These are phyloP conservation scores for Astragalus membranaceus DNA, from an alignment of 306 rosid species.

Conservation along the genomic window DNA sequence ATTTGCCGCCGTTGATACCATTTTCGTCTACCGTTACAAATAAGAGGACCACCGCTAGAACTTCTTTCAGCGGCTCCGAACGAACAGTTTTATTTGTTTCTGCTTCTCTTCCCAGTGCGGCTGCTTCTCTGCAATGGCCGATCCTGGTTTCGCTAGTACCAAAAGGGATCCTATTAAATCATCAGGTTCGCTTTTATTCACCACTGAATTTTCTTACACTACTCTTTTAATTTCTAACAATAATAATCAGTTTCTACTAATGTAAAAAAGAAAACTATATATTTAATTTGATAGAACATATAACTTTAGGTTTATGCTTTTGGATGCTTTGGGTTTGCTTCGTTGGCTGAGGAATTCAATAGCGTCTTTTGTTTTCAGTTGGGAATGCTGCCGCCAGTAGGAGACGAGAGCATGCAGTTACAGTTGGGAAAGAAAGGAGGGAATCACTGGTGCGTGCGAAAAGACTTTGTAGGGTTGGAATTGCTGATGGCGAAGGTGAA, in stretches of 20 bases:
- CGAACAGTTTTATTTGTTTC: neutral
- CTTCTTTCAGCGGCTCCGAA: neutral
- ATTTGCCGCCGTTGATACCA: neutral
- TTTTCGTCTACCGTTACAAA: neutral
- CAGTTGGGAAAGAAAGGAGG: slow-evolving; percentile 79
- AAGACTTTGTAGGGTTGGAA: slow-evolving; percentile 67
- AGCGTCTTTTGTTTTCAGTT: slow-evolving; percentile 40
- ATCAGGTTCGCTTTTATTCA: slow-evolving; percentile 40
- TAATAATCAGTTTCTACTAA: neutral
- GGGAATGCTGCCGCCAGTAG: slow-evolving; percentile 64
- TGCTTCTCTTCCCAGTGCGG: neutral
- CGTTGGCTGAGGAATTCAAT: neutral
- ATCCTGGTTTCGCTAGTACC: slow-evolving; percentile 34
- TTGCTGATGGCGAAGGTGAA: slow-evolving; percentile 34
- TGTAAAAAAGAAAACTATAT: neutral
- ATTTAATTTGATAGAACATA: neutral
- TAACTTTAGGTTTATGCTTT: neutral
- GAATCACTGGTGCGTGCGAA: slow-evolving; percentile 77
- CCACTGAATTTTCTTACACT: neutral
- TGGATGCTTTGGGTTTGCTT: neutral
- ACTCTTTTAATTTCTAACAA: neutral
- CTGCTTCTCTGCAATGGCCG: slow-evolving; percentile 52
- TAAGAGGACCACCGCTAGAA: neutral
- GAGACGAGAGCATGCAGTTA: slow-evolving; percentile 64
- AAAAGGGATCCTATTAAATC: slow-evolving; percentile 79